Evolutionary conservation across 192 early-diverging fungal species (phyloP), one percentile per base, ranked within the genome.

Genomic region (Polychytrium aggregatum): DNA sequence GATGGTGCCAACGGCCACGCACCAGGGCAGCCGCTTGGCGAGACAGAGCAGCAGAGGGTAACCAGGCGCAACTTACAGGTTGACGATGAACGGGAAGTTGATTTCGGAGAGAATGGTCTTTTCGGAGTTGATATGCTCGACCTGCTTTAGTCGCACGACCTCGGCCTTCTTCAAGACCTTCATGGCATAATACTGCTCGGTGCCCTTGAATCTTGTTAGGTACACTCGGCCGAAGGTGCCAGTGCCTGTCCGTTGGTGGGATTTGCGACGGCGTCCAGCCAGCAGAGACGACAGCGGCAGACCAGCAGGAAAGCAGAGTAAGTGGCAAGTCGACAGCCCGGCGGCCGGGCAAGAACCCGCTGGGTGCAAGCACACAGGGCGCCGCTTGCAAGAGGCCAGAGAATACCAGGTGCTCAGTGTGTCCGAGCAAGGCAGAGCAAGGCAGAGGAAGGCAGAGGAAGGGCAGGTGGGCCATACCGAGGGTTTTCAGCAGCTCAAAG

Each of bases 201-300:
- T 60, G 65, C 90, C 86, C 52, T 76, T 78, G 62, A 82, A 87
- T 58, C 83, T 81, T 26, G 85, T 76, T 31, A 98, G 75, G 60
- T 90, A 92, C 11, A 98, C 94, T 29, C 94, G 71, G 1, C 91
- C 93, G 70, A 97, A 97, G 33, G 93, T 97, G 36, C 93, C 93
- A 7, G 93, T 97, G 22, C 93, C 92, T 88, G 43, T 46, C 17
- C 8, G 35, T 16, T 47, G 30, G 2, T 4, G 33, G 17, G 1
- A 22, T 7, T 6, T 28, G n/a, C n/a, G n/a, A n/a, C n/a, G n/a
- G n/a, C n/a, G n/a, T n/a, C n/a, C n/a, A n/a, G n/a, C n/a, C n/a
- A n/a, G n/a, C n/a, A n/a, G n/a, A n/a, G n/a, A n/a, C n/a, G n/a
- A n/a, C n/a, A n/a, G n/a, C n/a, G 27, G 0, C 22, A 40, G 21